Evolutionary conservation across 1,284 basidiomycete species (phyloP), one percentile per base, ranked within the genome.

Genomic region (Tylopilus orsonianus): DNA sequence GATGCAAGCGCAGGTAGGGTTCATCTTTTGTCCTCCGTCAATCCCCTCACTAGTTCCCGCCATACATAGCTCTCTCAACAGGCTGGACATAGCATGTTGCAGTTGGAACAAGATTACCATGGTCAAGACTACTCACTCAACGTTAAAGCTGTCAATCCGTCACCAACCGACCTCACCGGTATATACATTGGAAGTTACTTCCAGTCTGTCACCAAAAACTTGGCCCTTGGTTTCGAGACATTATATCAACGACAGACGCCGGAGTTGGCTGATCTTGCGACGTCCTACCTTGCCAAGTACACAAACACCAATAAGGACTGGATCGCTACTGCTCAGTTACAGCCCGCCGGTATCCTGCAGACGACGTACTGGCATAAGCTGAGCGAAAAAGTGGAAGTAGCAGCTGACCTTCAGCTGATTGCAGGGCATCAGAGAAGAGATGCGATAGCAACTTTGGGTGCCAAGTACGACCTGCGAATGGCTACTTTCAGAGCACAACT

Each of bases 301-400:
- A 91, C 87, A 0, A 74, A 82, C 54, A 70, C 76, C 24, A 78
- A 83, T 65, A 86, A 78, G 69, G 85, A 78, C 61, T 95, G 92
- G 92, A 95, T 96, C 62, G 94, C 93, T 24, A 97, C 95, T 5
- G 89, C 93, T 8, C 93, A 95, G 66, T 61, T 97, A 29, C 93
- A 97, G 69, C 79, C 86, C n/a, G 76, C 81, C 35, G 95, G 96
- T 32, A 80, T 95, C 46, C 64, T 97, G 30, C 90, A 95, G 70
- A 83, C 93, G 36, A 96, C 93, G 13, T 99, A 99, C 73, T 98
- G 92, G 90, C 95, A 98, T 59, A 91, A 91, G 67, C 73, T 99
- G 49, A 87, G 85, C 69, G 93, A 97, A 51, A 95, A 96, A 73
- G 90, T 99, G n/a, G 96, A 99, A 52, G 93, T 96, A n/a, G 97